phyloP scores from a whole-genome alignment of 2,329 filamentous ascomycete species.

The Nannizzia gypsea region DNA sequence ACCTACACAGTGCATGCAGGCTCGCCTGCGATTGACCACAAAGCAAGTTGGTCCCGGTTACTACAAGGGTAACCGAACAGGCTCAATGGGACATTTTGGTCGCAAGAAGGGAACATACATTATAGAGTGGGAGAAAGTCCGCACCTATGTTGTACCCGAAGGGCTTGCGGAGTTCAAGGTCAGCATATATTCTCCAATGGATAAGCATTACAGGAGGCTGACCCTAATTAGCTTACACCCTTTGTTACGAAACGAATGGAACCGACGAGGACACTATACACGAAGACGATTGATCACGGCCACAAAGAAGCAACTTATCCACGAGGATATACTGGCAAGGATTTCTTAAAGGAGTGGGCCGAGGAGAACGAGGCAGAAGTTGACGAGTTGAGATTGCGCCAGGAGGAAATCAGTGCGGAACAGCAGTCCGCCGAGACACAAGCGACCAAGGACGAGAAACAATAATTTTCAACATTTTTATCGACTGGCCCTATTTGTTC shows the following conservation, averaged over 20 bases:
- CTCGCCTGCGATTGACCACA: slow-evolving; percentile 72
- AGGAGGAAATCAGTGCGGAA: slow-evolving; percentile 7
- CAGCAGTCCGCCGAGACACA: neutral
- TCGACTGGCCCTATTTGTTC: neutral
- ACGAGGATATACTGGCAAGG: slow-evolving; percentile 24
- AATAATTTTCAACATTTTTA: neutral
- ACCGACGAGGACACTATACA: slow-evolving; percentile 26
- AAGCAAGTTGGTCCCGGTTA: slow-evolving; percentile 88
- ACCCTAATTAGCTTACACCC: slow-evolving; percentile 29
- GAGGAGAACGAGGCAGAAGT: slow-evolving; percentile 27
- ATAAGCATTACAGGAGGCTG: neutral
- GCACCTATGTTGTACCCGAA: slow-evolving; percentile 74
- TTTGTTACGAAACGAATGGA: slow-evolving; percentile 35
- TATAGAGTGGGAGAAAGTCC: slow-evolving; percentile 76
- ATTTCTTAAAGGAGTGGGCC: slow-evolving; percentile 31
- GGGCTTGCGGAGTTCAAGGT: slow-evolving; percentile 62
- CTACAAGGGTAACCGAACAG: slow-evolving; percentile 92
- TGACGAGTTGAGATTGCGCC: slow-evolving; percentile 9
- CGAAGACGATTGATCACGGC: slow-evolving; percentile 18
- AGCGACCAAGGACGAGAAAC: neutral
- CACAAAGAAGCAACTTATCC: slow-evolving; percentile 7
- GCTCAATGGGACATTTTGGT: slow-evolving; percentile 75
- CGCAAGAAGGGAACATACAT: slow-evolving; percentile 45
- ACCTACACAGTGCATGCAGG: slow-evolving; percentile 44
- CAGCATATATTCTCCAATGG: slow-evolving; percentile 11